Evolutionary conservation across 192 early-diverging fungal genomes (phyloP).

Genomic region (Dissophora globulifera): DNA sequence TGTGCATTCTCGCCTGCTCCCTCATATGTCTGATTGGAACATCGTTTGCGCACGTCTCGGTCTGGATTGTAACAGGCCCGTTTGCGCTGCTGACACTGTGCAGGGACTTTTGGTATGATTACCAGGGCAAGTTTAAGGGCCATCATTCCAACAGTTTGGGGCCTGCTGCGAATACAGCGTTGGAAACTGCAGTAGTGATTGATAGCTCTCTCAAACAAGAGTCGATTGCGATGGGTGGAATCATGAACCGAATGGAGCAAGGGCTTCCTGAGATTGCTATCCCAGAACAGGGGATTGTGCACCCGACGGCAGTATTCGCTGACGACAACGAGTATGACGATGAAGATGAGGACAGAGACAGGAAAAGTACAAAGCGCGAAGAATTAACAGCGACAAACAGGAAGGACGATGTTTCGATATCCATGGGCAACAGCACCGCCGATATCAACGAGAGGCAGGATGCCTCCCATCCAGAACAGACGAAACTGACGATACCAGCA

Average conservation of each 20-base stretch:
- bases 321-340: neutral
- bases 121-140: constrained; percentile 41
- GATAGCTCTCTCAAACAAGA: neutral
- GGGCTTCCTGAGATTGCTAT: constrained; percentile 24
- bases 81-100: constrained; percentile 73
- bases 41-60: constrained; percentile 74
- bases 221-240: neutral
- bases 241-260: constrained; percentile 18
- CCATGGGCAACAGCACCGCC: neutral
- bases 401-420: neutral
- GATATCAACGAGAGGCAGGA: too few species aligned
- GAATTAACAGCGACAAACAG: constrained; percentile 1
- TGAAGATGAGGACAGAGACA: neutral
- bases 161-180: neutral
- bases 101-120: constrained; percentile 68
- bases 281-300: constrained; percentile 22
- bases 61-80: constrained; percentile 83
- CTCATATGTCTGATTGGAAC: constrained; percentile 74
- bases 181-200: neutral
- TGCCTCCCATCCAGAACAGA: too few species aligned
- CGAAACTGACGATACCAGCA: too few species aligned
- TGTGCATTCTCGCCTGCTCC: constrained; percentile 62
- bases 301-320: neutral
- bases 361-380: neutral
- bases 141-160: neutral